These are phyloP conservation scores for Wickerhamiella lipophila DNA, from an alignment of 805 yeast genomes.

Conservation along the genomic window DNA sequence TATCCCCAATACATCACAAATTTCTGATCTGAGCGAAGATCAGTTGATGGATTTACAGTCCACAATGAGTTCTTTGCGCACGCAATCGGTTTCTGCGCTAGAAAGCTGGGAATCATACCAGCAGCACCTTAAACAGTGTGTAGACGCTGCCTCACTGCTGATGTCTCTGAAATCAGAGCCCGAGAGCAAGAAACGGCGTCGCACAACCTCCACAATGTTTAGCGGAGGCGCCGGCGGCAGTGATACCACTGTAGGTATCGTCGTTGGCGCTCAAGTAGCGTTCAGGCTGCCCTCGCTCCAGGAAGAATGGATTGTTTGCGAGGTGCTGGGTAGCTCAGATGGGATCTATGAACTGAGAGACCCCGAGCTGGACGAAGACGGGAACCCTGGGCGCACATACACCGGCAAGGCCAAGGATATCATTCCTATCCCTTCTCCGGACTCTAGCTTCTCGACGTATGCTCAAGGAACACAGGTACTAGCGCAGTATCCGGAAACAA, in stretches of 20 bases:
- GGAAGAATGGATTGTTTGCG: slow-evolving; percentile 93
- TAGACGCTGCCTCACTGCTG: slow-evolving; percentile 20
- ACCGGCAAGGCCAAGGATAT: slow-evolving; percentile 73
- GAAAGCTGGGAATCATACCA: slow-evolving; percentile 18
- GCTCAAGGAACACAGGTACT: slow-evolving; percentile 71
- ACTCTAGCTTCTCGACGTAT: slow-evolving; percentile 36
- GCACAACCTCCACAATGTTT: slow-evolving; percentile 10
- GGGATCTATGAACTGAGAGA: slow-evolving; percentile 85
- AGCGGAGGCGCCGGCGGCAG: not conserved
- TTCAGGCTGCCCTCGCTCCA: slow-evolving; percentile 60
- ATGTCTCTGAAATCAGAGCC: slow-evolving; percentile 17
- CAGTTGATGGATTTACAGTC: slow-evolving; percentile 5
- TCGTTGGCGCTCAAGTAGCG: slow-evolving; percentile 74
- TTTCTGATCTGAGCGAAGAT: slow-evolving; percentile 6
- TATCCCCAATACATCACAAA: not conserved
- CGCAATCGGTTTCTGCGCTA: slow-evolving; percentile 7
- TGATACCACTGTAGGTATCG: slow-evolving; percentile 20
- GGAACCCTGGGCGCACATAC: slow-evolving; percentile 65
- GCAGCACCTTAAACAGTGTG: slow-evolving; percentile 19
- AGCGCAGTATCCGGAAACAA: slow-evolving; percentile 94
- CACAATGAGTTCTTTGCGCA: not conserved
- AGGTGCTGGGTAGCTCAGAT: slow-evolving; percentile 63
- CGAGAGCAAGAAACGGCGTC: slow-evolving; percentile 17
- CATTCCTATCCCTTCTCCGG: slow-evolving; percentile 44
- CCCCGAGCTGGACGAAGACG: slow-evolving; percentile 93